These are phyloP conservation scores for Diospyros kaki DNA, from an alignment of 148 eudicot species.

Conservation along the genomic window DNA sequence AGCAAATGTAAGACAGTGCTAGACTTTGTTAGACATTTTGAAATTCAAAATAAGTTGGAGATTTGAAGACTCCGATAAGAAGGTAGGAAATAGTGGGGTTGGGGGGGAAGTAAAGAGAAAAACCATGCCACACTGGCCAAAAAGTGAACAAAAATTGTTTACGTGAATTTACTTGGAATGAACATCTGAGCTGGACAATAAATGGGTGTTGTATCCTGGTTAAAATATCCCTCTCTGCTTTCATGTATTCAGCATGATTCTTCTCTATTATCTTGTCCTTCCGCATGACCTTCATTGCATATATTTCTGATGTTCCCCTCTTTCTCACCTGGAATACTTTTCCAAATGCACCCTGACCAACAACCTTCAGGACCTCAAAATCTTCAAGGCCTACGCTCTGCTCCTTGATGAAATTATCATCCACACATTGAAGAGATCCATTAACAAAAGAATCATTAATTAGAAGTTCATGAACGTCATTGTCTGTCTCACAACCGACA, in stretches of 20 bases:
- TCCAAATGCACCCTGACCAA: constrained; percentile 87
- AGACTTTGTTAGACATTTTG: no score
- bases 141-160: background rate
- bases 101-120: no score
- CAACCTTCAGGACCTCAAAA: constrained; percentile 75
- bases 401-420: constrained; percentile 28
- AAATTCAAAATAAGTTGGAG: background rate
- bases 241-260: constrained; percentile 91
- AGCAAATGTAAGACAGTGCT: no score
- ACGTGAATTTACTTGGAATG: constrained; percentile 66
- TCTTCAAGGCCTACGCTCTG: constrained; percentile 66
- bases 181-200: constrained; percentile 86
- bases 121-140: background rate
- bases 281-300: constrained; percentile 96
- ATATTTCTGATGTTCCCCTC: constrained; percentile 71
- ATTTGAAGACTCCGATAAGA: background rate
- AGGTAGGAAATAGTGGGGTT: background rate
- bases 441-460: constrained; percentile 19
- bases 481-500: constrained; percentile 19
- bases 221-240: constrained; percentile 89
- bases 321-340: constrained; percentile 84
- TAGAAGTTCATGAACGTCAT: constrained; percentile 30
- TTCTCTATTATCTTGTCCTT: constrained; percentile 90
- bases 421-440: constrained; percentile 18
- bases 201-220: constrained; percentile 82